Evolutionary conservation across 768 basidiomycete genomes (phyloP), one percentile per base, ranked within the genome.

Genomic region (Pleurotus eryngii): DNA sequence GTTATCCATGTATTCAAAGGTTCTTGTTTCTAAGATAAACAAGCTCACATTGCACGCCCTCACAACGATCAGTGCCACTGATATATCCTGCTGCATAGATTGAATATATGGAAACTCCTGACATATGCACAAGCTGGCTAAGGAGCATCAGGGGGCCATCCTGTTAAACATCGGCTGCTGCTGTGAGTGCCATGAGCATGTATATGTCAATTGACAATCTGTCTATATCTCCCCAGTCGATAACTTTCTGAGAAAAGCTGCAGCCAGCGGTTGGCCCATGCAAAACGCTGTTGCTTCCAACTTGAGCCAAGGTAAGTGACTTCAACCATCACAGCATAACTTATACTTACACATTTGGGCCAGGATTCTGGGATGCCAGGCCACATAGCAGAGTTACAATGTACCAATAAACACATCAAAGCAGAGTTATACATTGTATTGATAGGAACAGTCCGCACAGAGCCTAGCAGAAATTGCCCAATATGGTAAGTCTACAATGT

Each of bases 291-390:
- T 79, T 12, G 76, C 68, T 4, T 73, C 68, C 27, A 76, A 77
- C 57, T 62, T 79, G 15, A 61, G 64, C 6, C 60, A 58, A 67
- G 70, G 75, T 73, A 35, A 7, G 1, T 2, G 17, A 4, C 30
- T 15, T 12, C 15, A 15, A 6, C 22, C 27, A 14, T 30, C 15
- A 2, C 35, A 9, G 5, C 38, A 2, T 7, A 5, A 22, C 14
- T 45, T n/a, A 17, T 11, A 22, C 2, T n/a, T 35, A 30, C 17
- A 17, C 26, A 9, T n/a, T 5, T 50, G 17, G 11, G 30, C 38
- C 14, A 86, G 85, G 70, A 12, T 82, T 83, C 59, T 87, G 85
- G 85, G 73, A 81, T 4, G 72, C 79, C 4, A 86, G 86, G n/a
- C n/a, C n/a, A n/a, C n/a, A n/a, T n/a, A n/a, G n/a, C n/a, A n/a